A percentile compares a stretch with the other conserved stretches of the same genome.
Evolutionary conservation across 1,284 basidiomycete genomes (phyloP).

Genomic region (Erythrobasidium hasegawianum): DNA sequence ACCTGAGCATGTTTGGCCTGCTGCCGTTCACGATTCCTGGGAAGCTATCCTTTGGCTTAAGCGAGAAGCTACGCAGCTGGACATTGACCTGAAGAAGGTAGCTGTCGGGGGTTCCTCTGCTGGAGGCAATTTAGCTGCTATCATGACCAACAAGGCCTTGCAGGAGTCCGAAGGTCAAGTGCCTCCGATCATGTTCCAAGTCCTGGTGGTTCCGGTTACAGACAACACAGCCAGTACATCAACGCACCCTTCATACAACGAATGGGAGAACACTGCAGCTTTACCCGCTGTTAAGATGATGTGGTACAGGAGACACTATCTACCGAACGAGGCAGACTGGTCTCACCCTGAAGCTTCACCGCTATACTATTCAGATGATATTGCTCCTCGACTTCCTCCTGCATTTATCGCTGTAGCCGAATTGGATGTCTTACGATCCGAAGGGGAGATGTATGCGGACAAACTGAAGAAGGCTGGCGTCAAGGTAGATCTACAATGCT

Average conservation of each 20-base stretch:
- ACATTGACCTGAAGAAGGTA: constrained; percentile 53
- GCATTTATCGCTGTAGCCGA: constrained; percentile 65
- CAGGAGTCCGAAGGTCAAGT: constrained; percentile 54
- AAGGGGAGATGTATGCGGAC: constrained; percentile 63
- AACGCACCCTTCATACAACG: constrained; percentile 56
- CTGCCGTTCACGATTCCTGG: constrained; percentile 67
- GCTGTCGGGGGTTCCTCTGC: constrained; percentile 67
- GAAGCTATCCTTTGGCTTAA: constrained; percentile 63
- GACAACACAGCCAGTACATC: constrained; percentile 61
- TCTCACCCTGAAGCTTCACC: constrained; percentile 66
- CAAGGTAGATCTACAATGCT: not conserved
- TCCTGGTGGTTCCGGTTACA: constrained; percentile 66
- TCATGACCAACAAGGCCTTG: constrained; percentile 62
- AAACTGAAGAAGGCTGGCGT: constrained; percentile 59
- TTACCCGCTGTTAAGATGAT: constrained; percentile 63
- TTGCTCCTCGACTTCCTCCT: constrained; percentile 56
- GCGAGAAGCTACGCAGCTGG: constrained; percentile 52
- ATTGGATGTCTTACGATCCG: constrained; percentile 63
- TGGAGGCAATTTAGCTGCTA: constrained; percentile 67
- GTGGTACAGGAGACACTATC: constrained; percentile 67
- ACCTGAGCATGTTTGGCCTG: constrained; percentile 68
- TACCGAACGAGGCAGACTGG: constrained; percentile 60
- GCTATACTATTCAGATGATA: constrained; percentile 60
- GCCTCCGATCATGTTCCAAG: constrained; percentile 58
- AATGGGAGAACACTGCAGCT: constrained; percentile 60